Evolutionary conservation across 1,284 basidiomycete genomes (phyloP).

Genomic region (Sanghuangporus weigelae): DNA sequence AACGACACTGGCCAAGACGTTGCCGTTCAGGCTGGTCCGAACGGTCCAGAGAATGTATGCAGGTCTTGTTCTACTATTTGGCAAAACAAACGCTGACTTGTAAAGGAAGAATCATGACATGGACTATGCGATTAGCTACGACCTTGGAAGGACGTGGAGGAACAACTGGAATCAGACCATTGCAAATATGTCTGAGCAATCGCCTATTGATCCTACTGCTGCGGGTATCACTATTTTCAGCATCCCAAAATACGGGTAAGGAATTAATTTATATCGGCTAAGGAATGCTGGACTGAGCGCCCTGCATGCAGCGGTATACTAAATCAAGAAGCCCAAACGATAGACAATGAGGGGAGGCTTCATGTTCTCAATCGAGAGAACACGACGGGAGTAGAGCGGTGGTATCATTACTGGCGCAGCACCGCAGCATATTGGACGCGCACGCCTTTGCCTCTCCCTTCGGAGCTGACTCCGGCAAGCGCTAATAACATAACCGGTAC

Average conservation of each 20-base stretch:
- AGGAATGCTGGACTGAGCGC: background rate
- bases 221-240: conserved; percentile 36
- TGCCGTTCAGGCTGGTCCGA: conserved; percentile 40
- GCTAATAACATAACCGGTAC: conserved; percentile 35
- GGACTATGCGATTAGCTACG: conserved; percentile 33
- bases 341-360: conserved; percentile 33
- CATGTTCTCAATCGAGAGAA: conserved; percentile 42
- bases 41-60: conserved; percentile 40
- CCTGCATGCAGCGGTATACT: conserved; percentile 32
- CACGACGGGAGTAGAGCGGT: conserved; percentile 34
- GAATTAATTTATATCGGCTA: background rate
- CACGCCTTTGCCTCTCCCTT: conserved; percentile 30
- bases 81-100: background rate
- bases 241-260: conserved; percentile 38
- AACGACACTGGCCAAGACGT: conserved; percentile 36
- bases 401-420: conserved; percentile 39
- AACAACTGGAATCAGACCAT: conserved; percentile 37
- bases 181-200: conserved; percentile 24
- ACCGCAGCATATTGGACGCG: conserved; percentile 34
- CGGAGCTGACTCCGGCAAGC: conserved; percentile 21
- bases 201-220: conserved; percentile 33
- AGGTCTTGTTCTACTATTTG: background rate
- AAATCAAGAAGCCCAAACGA: conserved; percentile 39
- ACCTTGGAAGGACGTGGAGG: conserved; percentile 32
- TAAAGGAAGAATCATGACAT: conserved; percentile 37